Conservation (phyloP, 805 yeast genomes). For the Saccharomycodes ludwigii region DNA sequence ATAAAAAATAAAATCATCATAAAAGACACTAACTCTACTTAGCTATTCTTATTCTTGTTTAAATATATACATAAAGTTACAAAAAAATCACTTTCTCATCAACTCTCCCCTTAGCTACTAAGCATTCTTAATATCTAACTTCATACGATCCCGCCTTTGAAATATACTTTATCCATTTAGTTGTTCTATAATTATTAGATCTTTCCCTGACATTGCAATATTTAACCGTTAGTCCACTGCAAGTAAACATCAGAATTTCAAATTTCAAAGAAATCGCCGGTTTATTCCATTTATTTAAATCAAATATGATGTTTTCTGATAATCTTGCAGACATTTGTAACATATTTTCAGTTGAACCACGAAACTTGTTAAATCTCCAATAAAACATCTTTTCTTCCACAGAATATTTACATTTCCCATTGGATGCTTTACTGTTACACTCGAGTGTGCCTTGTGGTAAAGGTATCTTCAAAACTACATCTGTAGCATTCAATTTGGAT, state of each 20-base stretch:
- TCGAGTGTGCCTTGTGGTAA: conserved; percentile 51
- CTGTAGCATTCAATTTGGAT: conserved; percentile 44
- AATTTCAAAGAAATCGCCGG: conserved; percentile 71
- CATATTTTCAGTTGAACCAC: conserved; percentile 53
- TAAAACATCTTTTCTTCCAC: conserved; percentile 51
- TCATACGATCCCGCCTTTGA: conserved; percentile 75
- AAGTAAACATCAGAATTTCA: conserved; percentile 57
- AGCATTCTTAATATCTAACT: conserved; percentile 39
- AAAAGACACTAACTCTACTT: not conserved
- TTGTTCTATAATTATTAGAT: conserved; percentile 45
- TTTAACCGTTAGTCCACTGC: conserved; percentile 65
- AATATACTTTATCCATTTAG: conserved; percentile 80
- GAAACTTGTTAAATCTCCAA: conserved; percentile 62
- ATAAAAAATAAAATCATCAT: not conserved
- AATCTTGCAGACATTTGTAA: conserved; percentile 33
- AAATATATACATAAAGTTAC: not conserved
- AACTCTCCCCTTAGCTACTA: too few species aligned
- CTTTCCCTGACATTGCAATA: conserved; percentile 54
- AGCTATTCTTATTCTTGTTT: not conserved
- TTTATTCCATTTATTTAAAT: conserved; percentile 39
- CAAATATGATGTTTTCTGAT: conserved; percentile 12
- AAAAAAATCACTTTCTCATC: not conserved
- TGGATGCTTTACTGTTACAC: conserved; percentile 31
- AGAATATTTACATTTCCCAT: conserved; percentile 58
- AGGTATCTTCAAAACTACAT: conserved; percentile 54